phyloP scores from a whole-genome alignment of 2,329 filamentous ascomycete species.

The Talaromyces sp. region DNA sequence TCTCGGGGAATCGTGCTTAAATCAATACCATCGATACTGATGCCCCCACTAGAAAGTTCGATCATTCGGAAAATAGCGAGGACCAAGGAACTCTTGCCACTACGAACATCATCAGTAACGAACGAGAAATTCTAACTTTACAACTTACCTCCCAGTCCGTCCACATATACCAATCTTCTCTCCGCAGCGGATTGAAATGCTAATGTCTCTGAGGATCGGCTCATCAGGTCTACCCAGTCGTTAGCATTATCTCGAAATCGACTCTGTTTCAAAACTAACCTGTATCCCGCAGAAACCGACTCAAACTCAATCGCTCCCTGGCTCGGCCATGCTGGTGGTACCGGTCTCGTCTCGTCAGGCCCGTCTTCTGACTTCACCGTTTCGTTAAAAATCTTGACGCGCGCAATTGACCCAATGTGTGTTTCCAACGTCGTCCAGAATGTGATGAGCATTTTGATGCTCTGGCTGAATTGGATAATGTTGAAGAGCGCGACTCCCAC shows the following conservation, averaged over 20 bases:
- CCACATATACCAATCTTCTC: conserved; percentile 41
- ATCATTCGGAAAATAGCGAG: conserved; percentile 41
- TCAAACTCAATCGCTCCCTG: conserved; percentile 41
- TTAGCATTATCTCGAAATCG: not conserved
- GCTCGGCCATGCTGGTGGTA: conserved; percentile 41
- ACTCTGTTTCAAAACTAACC: conserved; percentile 19
- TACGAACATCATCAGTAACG: conserved; percentile 14
- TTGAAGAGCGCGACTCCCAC: conserved; percentile 53
- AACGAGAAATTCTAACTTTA: not conserved
- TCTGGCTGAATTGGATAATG: conserved; percentile 50
- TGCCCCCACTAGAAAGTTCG: conserved; percentile 34
- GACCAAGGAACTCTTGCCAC: conserved; percentile 42
- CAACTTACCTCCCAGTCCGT: conserved; percentile 25
- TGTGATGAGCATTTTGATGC: conserved; percentile 47
- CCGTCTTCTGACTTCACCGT: conserved; percentile 43
- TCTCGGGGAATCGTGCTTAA: conserved; percentile 35
- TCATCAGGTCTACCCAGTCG: conserved; percentile 17
- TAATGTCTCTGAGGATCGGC: conserved; percentile 43
- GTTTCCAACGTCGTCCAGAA: conserved; percentile 58
- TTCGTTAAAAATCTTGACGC: conserved; percentile 51
- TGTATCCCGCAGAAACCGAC: conserved; percentile 43
- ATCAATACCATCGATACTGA: conserved; percentile 41
- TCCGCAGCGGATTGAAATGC: conserved; percentile 39
- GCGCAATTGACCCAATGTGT: conserved; percentile 52
- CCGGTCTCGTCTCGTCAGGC: conserved; percentile 33